Base-by-base conservation (phyloP, 1,284 basidiomycete genomes). In the Melampsora americana region DNA sequence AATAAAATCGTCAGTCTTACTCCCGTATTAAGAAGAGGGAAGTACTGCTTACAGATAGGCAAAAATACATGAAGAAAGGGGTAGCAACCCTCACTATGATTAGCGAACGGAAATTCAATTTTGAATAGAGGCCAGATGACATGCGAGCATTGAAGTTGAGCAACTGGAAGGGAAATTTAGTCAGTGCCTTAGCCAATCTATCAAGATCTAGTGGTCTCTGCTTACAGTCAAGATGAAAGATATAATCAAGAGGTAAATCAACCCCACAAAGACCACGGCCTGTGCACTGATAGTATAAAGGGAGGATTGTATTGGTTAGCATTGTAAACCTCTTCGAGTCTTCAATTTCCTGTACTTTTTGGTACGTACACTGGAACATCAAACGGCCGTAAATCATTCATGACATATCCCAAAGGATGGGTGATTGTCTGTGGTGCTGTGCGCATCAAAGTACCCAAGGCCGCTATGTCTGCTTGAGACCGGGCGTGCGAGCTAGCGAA, bases 301-400 rank as follows among this genome's bases (percentile, higher is more conserved):
- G 18, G 28, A 30, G 11, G 12, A 9, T 30, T 6, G 7, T 18
- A 59, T 59, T n/a, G 6, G 53, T 59, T 59, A 23, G 18, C 1
- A 28, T 59, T 16, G 14, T 35, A 35, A 9, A 42, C 12, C 6
- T 5, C 39, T n/a, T 28, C 53, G 32, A 30, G 26, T 62, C 23
- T 26, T 61, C 20, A 46, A 6, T 32, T 28, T 65, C 7, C 32
- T 56, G 23, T 16, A 18, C 20, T 73, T 42, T 23, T 5, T 66
- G 48, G 28, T n/a, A 71, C 69, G 42, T 28, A 73, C 70, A 65
- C 70, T 50, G 70, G 62, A 35, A 73, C 70, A 56, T 73, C 70
- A 28, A 73, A 73, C 5, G 70, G 70, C n/a, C 70, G 50, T 46
- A 73, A 23, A 32, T 73, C 39, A 23, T 42, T 65, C 35, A 73